Evolutionary conservation across 306 rosid genomes (phyloP).

Genomic region (Prunus davidiana): DNA sequence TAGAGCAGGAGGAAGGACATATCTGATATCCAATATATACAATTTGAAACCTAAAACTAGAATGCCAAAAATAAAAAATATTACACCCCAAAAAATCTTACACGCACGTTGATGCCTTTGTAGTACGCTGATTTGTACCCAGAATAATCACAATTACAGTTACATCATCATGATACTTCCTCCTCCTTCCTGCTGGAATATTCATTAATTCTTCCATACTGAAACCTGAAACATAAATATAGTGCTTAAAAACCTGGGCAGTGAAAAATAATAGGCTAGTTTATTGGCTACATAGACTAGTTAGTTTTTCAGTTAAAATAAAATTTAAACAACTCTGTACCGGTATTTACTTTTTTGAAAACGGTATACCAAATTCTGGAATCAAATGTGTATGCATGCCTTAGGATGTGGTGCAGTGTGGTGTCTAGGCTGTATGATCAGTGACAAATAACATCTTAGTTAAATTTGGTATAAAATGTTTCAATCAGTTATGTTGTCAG

Average conservation of each 20-base stretch:
- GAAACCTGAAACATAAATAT: conserved; percentile 54
- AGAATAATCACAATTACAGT: conserved; percentile 84
- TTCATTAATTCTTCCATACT: conserved; percentile 88
- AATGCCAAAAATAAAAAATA: not conserved
- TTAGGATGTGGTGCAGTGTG: not conserved
- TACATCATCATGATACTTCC: conserved; percentile 96
- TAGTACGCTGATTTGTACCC: conserved; percentile 83
- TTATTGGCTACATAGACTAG: not conserved
- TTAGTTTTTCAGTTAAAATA: not conserved
- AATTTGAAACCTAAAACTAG: conserved; percentile 5
- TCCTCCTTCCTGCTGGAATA: conserved; percentile 85
- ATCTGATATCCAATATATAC: conserved; percentile 23
- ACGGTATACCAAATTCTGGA: not conserved
- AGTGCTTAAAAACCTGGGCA: not conserved
- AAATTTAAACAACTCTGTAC: not conserved
- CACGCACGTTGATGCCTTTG: conserved; percentile 80
- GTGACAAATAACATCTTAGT: not conserved
- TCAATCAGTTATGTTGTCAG: not conserved
- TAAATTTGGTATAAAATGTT: not conserved
- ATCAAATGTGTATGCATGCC: not conserved
- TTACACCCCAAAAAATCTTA: conserved; percentile 19
- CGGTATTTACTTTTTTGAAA: not conserved
- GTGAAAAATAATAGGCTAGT: not conserved
- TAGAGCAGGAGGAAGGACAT: not conserved
- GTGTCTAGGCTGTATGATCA: not conserved